Conservation (phyloP, 176 grass and related monocot genomes). For the Paspalum notatum region DNA sequence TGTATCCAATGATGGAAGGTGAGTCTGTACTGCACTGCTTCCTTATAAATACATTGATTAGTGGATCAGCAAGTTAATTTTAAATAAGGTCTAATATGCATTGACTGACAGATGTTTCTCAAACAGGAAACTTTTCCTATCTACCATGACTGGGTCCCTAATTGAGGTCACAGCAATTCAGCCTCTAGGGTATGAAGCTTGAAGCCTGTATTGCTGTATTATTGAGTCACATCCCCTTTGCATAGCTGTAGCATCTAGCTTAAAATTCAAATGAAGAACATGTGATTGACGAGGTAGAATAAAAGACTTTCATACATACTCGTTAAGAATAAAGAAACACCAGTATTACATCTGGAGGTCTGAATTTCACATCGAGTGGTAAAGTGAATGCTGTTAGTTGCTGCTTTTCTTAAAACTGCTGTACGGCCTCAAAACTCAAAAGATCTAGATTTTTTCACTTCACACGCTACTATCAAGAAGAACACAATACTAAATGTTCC, state of each 20-base stretch:
- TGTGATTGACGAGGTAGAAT: background rate
- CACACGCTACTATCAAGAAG: no score
- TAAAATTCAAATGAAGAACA: conserved; percentile 32
- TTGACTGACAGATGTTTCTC: conserved; percentile 38
- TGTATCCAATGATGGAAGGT: conserved; percentile 77
- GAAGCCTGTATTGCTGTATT: background rate
- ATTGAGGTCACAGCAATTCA: conserved; percentile 88
- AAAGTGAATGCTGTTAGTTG: conserved; percentile 13
- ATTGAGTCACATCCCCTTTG: conserved; percentile 22
- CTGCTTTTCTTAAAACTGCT: conserved; percentile 17
- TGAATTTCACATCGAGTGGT: background rate
- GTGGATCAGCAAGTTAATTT: background rate
- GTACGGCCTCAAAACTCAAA: background rate
- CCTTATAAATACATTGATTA: background rate
- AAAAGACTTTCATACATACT: conserved; percentile 29
- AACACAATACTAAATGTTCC: conserved; percentile 19
- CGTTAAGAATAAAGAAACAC: background rate
- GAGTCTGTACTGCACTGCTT: conserved; percentile 33
- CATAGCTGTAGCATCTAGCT: conserved; percentile 35
- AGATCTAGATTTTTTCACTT: background rate
- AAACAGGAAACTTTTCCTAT: conserved; percentile 83
- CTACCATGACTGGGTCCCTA: conserved; percentile 64
- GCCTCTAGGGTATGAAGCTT: conserved; percentile 68
- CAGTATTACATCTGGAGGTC: background rate
- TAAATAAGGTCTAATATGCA: conserved; percentile 10